Evolutionary conservation across 139 green algal species (phyloP).

Genomic region (Chlamydomonas eustigma): DNA sequence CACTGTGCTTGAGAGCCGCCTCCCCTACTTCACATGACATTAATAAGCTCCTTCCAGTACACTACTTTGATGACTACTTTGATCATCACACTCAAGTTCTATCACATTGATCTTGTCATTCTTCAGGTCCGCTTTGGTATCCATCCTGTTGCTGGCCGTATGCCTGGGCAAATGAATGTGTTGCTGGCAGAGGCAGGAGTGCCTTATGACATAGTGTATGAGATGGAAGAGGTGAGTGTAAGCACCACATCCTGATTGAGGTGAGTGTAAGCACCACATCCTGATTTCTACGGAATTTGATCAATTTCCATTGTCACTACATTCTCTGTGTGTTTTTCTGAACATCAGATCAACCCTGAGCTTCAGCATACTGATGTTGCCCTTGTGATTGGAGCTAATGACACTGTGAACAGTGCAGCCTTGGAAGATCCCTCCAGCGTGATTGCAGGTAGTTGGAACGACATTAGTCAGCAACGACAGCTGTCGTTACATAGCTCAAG

Average conservation of each 20-base stretch:
- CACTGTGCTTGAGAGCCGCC: too few species aligned
- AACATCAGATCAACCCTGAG: constrained; percentile 49
- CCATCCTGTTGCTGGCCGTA: constrained; percentile 52
- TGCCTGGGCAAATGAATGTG: constrained; percentile 84
- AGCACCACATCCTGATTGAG: constrained; percentile 35
- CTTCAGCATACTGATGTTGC: constrained; percentile 58
- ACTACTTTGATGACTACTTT: too few species aligned
- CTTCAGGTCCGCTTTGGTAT: constrained; percentile 22
- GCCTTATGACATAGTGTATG: constrained; percentile 53
- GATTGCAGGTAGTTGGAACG: constrained; percentile 56
- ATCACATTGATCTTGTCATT: neutral
- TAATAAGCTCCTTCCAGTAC: too few species aligned
- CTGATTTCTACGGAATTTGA: too few species aligned
- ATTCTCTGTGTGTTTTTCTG: too few species aligned
- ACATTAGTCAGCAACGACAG: neutral
- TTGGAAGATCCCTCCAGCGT: constrained; percentile 61
- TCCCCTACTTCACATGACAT: too few species aligned
- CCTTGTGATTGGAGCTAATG: constrained; percentile 76
- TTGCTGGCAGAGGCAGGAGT: constrained; percentile 79
- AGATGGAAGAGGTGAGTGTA: constrained; percentile 48
- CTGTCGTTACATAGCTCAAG: neutral
- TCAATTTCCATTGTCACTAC: too few species aligned
- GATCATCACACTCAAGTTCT: neutral
- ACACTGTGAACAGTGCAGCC: constrained; percentile 76
- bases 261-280: too few species aligned